phyloP scores from a whole-genome alignment of 1,284 basidiomycete genomes.

The Ustilago nuda region DNA sequence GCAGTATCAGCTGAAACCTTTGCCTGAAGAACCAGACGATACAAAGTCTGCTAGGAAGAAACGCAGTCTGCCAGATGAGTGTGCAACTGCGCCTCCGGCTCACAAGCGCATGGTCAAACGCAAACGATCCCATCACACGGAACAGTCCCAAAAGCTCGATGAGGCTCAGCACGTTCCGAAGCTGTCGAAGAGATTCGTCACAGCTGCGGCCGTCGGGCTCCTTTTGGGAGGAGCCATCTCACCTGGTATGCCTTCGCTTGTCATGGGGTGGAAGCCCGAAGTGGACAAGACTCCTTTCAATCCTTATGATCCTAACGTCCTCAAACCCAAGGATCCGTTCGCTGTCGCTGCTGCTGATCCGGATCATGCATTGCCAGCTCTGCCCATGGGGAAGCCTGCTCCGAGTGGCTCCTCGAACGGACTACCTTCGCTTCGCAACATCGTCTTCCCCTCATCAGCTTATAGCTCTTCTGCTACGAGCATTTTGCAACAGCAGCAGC shows the following conservation, averaged over 20 bases:
- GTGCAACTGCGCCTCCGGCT: background rate
- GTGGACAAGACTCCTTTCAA: slow-evolving; percentile 32
- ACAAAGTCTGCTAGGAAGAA: slow-evolving; percentile 1
- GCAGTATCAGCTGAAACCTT: slow-evolving; percentile 10
- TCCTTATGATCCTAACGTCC: slow-evolving; percentile 37
- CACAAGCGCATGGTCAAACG: slow-evolving; percentile 20
- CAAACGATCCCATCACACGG: background rate
- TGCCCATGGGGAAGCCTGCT: background rate
- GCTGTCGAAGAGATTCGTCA: slow-evolving; percentile 14
- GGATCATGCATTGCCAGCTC: slow-evolving; percentile 5
- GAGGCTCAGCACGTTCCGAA: background rate
- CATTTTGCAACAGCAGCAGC: background rate
- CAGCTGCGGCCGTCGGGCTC: slow-evolving; percentile 4
- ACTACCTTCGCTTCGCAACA: background rate
- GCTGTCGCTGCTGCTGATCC: slow-evolving; percentile 19
- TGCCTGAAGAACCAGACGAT: slow-evolving; percentile 15
- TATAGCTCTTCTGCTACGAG: background rate
- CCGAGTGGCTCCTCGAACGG: background rate
- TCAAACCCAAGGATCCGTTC: slow-evolving; percentile 27
- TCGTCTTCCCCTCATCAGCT: slow-evolving; percentile 8
- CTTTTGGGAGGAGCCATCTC: slow-evolving; percentile 10
- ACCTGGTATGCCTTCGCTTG: slow-evolving; percentile 2
- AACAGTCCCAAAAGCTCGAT: background rate
- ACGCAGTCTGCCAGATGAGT: slow-evolving; percentile 3
- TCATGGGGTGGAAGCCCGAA: slow-evolving; percentile 2